These are phyloP conservation scores for Hypoxylon fragiforme DNA, from an alignment of 495 filamentous ascomycete genomes.

Conservation along the genomic window DNA sequence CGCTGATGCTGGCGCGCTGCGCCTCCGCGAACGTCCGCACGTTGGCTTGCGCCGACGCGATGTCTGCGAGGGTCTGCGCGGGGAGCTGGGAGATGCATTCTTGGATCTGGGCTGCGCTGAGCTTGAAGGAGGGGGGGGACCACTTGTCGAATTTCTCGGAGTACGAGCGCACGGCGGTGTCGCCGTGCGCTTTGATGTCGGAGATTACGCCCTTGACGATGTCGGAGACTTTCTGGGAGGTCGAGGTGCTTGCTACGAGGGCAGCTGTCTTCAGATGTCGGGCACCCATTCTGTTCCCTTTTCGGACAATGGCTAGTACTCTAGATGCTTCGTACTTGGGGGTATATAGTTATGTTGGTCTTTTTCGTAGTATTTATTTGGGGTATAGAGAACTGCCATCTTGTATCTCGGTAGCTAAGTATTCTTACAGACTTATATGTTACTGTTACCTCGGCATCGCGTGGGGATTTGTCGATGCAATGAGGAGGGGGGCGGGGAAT, in stretches of 20 bases:
- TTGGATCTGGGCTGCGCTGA: slow-evolving; percentile 42
- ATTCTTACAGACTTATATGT: no score
- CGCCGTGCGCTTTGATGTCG: slow-evolving; percentile 51
- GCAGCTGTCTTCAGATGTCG: slow-evolving; percentile 33
- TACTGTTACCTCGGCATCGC: no score
- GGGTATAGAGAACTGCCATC: no score
- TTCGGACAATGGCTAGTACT: background rate
- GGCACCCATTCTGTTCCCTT: slow-evolving; percentile 25
- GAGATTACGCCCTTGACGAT: slow-evolving; percentile 55
- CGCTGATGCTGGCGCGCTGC: slow-evolving; percentile 47
- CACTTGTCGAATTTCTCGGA: slow-evolving; percentile 61
- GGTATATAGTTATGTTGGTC: no score
- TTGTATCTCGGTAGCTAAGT: no score
- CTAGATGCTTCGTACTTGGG: background rate
- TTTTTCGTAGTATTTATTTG: no score
- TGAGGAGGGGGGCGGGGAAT: no score
- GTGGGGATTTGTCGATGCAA: no score
- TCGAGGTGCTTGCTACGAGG: slow-evolving; percentile 22
- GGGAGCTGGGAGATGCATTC: slow-evolving; percentile 42
- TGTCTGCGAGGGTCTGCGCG: slow-evolving; percentile 53
- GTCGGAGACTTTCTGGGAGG: slow-evolving; percentile 29
- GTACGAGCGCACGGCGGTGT: slow-evolving; percentile 52
- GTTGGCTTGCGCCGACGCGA: slow-evolving; percentile 56
- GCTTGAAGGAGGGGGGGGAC: slow-evolving; percentile 53
- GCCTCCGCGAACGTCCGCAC: slow-evolving; percentile 54